Evolutionary conservation across 2,329 filamentous ascomycete genomes (phyloP).

Genomic region (Alternaria brassicae): DNA sequence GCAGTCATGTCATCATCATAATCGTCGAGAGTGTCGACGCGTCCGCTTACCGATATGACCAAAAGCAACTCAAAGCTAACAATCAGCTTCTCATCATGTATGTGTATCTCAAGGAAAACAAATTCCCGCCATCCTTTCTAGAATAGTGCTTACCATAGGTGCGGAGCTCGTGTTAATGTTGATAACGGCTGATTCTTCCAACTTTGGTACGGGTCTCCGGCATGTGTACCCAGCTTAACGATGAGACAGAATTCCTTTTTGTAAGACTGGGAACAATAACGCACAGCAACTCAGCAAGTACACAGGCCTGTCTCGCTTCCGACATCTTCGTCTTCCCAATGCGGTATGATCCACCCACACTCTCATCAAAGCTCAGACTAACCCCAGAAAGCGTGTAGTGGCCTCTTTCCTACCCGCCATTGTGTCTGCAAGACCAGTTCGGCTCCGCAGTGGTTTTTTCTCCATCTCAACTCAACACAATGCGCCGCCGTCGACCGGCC

Average conservation of each 20-base stretch:
- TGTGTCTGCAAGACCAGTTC: neutral
- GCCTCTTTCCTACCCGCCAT: neutral
- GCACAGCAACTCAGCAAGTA: neutral
- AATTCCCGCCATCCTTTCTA: neutral
- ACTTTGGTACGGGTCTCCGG: neutral
- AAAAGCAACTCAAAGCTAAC: neutral
- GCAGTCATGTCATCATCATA: neutral
- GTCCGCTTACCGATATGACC: neutral
- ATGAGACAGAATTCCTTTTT: neutral
- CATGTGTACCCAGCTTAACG: neutral
- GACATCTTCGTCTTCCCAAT: neutral
- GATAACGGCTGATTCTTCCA: neutral
- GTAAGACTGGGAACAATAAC: neutral
- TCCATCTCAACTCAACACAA: slow-evolving; percentile 17
- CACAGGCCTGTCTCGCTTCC: neutral
- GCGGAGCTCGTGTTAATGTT: neutral
- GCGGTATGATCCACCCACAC: neutral
- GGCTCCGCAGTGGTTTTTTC: neutral
- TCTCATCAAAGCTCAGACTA: neutral
- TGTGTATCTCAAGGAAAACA: neutral
- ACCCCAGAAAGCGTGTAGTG: neutral
- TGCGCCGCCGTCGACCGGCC: slow-evolving; percentile 27
- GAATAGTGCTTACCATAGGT: neutral
- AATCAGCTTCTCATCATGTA: neutral
- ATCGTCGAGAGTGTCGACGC: neutral